Evolutionary conservation across 2,329 filamentous ascomycete species (phyloP), one percentile per base, ranked within the genome.

Genomic region (Talaromyces sp.): DNA sequence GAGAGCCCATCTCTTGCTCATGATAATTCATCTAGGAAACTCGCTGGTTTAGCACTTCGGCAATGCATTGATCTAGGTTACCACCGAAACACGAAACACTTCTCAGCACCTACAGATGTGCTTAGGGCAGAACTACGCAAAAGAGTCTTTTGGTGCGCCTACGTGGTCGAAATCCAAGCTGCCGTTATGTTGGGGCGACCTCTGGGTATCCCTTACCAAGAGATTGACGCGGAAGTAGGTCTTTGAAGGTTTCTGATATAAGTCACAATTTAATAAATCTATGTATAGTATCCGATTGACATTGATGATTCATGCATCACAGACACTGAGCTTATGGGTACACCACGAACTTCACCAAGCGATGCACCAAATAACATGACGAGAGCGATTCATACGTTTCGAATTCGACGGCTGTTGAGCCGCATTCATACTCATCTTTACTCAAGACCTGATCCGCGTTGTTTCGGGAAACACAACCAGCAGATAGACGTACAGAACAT

Each of bases 51-150:
- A 27, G 74, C 74, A 11, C 57, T 77, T 1, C 70, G 75, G 8
- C 73, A 75, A 37, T 77, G 74, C 56, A 70, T 75, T 33, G 73
- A 77, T 39, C 66, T 77, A 3, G 74, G 74, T 1, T 74, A 74
- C 43, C 75, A 77, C 65, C 69, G 74, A 0, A 72, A 62, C 58
- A 19, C 50, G 8, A 69, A 66, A 22, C 52, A 58, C 6, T 61
- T 66, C 35, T 27, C 60, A 2, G 24, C 52, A 37, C 39, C 41
- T 41, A 24, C 10, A 9, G 47, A 67, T 47, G 13, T 65, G 1
- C 63, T 75, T 1, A 67, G 65, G 7, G 54, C 65, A 16, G 69
- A 75, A 58, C 67, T 75, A 65, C 65, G 68, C 22, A 73, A 71
- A 60, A 65, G 73, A 24, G 68, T 65, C 3, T 75, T 74, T 43